Evolutionary conservation across 306 rosid genomes (phyloP), one percentile per base, ranked within the genome.

Genomic region (Cucurbita argyrosperma): DNA sequence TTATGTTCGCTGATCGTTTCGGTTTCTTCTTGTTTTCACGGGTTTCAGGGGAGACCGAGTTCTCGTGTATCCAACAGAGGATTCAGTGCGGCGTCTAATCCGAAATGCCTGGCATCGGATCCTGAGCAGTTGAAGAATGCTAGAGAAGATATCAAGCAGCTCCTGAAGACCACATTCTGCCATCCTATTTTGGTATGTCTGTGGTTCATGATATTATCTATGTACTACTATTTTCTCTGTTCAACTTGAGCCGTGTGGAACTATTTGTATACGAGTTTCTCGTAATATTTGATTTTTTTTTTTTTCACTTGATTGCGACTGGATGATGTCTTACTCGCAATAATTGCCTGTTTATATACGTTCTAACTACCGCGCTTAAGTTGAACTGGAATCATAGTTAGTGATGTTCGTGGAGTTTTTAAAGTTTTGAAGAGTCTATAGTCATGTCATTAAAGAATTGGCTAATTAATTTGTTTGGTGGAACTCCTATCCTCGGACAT

Each of bases 111-210:
- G 0, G 96, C 97, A 11, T 91, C 91, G 43, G 91, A 89, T 85
- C 89, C 94, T 66, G 95, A 80, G 76, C 97, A 91, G 80, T 47
- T 94, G 90, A 89, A 80, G 86, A 84, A 82, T 61, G 97, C 99
- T 9, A 78, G 79, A 76, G 92, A 89, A 74, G 99, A 94, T 77
- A 88, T 91, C 84, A 85, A 83, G 82, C 83, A 89, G 76, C 90
- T 94, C 55, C 92, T 94, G 77, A 83, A 67, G 75, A 79, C 90
- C 47, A 88, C 80, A 46, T 91, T 88, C 85, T 87, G 91, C 78
- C 97, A 94, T 85, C 99, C 99, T 16, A 62, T 94, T 74, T 43
- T 94, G 88, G 99, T 94, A 11, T 49, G 5, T 26, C 1, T 14
- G 40, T 58, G 21, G 4, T 71, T 49, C 9, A 4, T 69, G 11